Conservation (phyloP, 2,329 filamentous ascomycete genomes). For the Aspergillus pseudoviridinutans region DNA sequence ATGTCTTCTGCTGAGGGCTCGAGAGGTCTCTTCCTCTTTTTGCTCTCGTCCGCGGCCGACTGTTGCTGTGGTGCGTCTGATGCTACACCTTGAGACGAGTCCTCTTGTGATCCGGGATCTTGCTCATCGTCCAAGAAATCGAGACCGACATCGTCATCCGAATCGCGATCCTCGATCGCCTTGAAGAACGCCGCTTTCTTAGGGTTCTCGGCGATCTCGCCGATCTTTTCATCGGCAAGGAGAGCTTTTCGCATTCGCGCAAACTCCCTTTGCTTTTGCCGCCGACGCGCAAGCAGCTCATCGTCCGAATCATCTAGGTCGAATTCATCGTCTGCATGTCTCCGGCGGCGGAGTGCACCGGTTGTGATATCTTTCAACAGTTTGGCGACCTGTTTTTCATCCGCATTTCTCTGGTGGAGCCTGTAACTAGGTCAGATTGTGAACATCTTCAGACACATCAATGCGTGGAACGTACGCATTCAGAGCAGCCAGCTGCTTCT, state of each 20-base stretch:
- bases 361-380: slow-evolving; percentile 90
- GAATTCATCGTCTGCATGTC: slow-evolving; percentile 67
- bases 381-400: slow-evolving; percentile 86
- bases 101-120: slow-evolving; percentile 40
- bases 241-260: slow-evolving; percentile 87
- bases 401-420: slow-evolving; percentile 71
- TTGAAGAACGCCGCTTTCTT: slow-evolving; percentile 87
- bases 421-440: slow-evolving; percentile 43
- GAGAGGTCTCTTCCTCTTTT: slow-evolving; percentile 41
- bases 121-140: slow-evolving; percentile 60
- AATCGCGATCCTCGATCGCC: slow-evolving; percentile 79
- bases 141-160: slow-evolving; percentile 66
- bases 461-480: slow-evolving; percentile 67
- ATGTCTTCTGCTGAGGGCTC: slow-evolving; percentile 39
- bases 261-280: slow-evolving; percentile 82
- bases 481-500: slow-evolving; percentile 76
- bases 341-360: slow-evolving; percentile 78
- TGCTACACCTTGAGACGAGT: slow-evolving; percentile 22
- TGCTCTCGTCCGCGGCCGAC: slow-evolving; percentile 15
- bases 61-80: slow-evolving; percentile 17
- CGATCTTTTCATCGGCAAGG: slow-evolving; percentile 81
- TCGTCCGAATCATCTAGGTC: slow-evolving; percentile 91
- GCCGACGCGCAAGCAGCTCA: slow-evolving; percentile 66
- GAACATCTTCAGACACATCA: slow-evolving; percentile 2
- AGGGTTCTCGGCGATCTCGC: slow-evolving; percentile 82